These are phyloP conservation scores for Naganishia sp. DNA, from an alignment of 1,284 basidiomycete species.

Conservation along the genomic window DNA sequence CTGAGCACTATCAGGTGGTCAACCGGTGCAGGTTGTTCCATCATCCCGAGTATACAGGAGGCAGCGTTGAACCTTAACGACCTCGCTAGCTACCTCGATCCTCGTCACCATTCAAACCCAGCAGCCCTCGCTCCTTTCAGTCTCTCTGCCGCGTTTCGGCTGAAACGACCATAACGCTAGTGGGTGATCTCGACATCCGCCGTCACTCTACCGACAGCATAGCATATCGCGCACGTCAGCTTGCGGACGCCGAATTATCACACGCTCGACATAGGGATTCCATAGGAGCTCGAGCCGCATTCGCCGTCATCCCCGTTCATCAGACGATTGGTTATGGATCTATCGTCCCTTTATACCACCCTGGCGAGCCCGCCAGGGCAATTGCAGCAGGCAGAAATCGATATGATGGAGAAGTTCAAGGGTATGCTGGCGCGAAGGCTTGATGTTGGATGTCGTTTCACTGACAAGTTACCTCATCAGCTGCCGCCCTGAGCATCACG, in stretches of 20 bases:
- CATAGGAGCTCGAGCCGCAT: neutral
- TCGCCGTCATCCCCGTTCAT: neutral
- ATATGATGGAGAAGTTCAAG: conserved; percentile 56
- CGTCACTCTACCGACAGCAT: neutral
- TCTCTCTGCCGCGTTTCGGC: neutral
- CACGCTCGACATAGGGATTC: neutral
- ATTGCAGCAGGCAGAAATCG: conserved; percentile 53
- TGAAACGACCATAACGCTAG: neutral
- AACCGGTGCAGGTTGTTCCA: no score
- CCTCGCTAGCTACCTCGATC: no score
- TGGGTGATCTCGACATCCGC: neutral
- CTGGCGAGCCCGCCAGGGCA: conserved; percentile 43
- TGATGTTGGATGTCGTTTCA: neutral
- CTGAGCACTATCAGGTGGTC: no score
- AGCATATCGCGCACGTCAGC: neutral
- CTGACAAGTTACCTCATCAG: conserved; percentile 36
- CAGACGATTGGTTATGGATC: conserved; percentile 44
- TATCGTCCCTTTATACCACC: conserved; percentile 50
- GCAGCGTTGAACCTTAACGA: no score
- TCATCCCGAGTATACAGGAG: no score
- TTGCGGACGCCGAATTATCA: neutral
- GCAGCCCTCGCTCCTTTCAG: conserved; percentile 1
- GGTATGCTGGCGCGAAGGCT: conserved; percentile 40
- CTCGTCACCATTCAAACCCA: conserved; percentile 3
- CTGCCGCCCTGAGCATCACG: conserved; percentile 53